Base-by-base conservation (phyloP, 1,139 yeast genomes). In the Suhomyces bribrorum region DNA sequence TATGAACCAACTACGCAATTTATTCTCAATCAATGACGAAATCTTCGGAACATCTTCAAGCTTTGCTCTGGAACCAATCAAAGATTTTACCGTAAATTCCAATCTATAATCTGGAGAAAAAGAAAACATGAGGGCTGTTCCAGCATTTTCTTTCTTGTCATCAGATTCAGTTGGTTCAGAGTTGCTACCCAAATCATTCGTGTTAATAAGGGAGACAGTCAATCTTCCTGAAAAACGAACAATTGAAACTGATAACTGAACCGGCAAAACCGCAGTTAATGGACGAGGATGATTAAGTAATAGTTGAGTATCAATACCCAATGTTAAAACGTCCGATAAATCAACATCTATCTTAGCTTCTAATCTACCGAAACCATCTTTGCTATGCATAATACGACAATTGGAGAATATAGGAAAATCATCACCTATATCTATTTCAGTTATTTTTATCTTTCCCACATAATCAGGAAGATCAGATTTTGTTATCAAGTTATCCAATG, bases 301-400 rank as follows among this genome's bases (percentile, higher is more conserved):
- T 13, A 94, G 61, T 41, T 81, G 79, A 0, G 98, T 92, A 43
- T 90, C 95, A 5, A 92, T 79, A 0, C 96, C 98, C 27, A 94
- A 67, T 0, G 97, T 88, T 34, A 92, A 70, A 2, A 95, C 85
- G 56, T 92, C 99, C 7, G 94, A 80, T 35, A 94, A 67, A 57
- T 90, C 97, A 27, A 92, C 95, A 59, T 92, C 97, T 34, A 94
- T 90, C 47, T 86, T 89, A 0, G 96, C 97, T 57, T 92, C 97
- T 32, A 86, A 59, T 41, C 86, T 71, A 11, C 81, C 81, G 1
- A 62, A 49, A 12, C 63, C 64, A 35, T 78, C 72, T n/a, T 57
- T 54, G 41, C 66, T 75, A 47, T 83, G 83, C 44, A 74, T 75
- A 18, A 94, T 86, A 34, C 95, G 76, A 62, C 99, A 92, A 58